phyloP scores from a whole-genome alignment of 345 rosid genomes.

The Hibiscus tridactylites region DNA sequence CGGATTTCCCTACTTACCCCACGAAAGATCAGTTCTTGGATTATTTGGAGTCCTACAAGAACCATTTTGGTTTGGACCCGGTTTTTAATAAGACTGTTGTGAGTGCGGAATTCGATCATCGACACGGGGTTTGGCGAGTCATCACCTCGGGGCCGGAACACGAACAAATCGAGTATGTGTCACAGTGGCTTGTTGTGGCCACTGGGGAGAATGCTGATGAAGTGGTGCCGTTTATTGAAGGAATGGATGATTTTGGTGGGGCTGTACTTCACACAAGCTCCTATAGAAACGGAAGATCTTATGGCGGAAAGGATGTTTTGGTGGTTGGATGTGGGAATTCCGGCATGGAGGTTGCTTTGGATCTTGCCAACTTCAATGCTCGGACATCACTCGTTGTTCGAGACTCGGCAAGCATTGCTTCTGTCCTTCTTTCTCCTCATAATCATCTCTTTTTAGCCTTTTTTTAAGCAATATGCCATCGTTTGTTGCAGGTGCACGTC shows the following conservation, averaged over 20 bases:
- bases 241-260: slow-evolving; percentile 48
- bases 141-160: slow-evolving; percentile 30
- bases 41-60: slow-evolving; percentile 45
- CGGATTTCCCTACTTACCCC: slow-evolving; percentile 58
- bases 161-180: slow-evolving; percentile 37
- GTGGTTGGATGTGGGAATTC: slow-evolving; percentile 95
- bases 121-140: slow-evolving; percentile 46
- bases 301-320: slow-evolving; percentile 44
- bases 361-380: slow-evolving; percentile 64
- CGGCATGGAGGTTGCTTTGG: slow-evolving; percentile 84
- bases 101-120: slow-evolving; percentile 39
- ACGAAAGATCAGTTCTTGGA: slow-evolving; percentile 56
- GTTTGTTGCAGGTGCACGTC: slow-evolving; percentile 60
- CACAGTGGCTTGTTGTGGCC: slow-evolving; percentile 64
- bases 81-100: slow-evolving; percentile 34
- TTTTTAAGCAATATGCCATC: not conserved
- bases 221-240: slow-evolving; percentile 49
- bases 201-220: slow-evolving; percentile 80
- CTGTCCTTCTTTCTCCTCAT: not conserved
- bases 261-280: slow-evolving; percentile 47
- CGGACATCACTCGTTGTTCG: slow-evolving; percentile 68
- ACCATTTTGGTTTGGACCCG: slow-evolving; percentile 37
- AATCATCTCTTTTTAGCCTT: not conserved
- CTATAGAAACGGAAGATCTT: slow-evolving; percentile 46
- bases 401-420: slow-evolving; percentile 45